Base-by-base conservation (phyloP, 345 rosid genomes). In the Microthlaspi erraticum region DNA sequence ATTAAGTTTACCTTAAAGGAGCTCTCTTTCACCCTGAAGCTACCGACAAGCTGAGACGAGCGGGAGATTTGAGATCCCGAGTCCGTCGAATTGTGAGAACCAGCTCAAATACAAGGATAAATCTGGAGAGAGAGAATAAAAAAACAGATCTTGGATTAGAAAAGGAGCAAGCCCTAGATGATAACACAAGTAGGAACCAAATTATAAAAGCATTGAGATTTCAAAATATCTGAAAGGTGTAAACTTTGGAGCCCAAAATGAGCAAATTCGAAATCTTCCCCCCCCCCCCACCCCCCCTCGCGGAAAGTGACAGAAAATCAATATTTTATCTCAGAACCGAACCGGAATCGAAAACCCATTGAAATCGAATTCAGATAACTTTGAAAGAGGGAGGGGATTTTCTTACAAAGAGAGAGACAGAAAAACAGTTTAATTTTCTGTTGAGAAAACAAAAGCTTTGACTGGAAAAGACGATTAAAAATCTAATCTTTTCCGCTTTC, bases 191-290 rank as follows among this genome's bases (percentile, higher is more conserved):
- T 32, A 71, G 7, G 54, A 52, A 61, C 29, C 45, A 42, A 53
- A 50, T 9, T 7, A 13, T 12, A 16, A 12, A 52, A 72, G 49
- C 9, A 11, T 20, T 29, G 33, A 55, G 52, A 65, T 73, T 73
- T 58, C 18, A 73, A 64, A 32, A 4, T 58, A 39, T 29, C 16
- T 13, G 61, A 46, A 6, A 37, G 17, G 10, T 45, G 0, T 2
- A 5, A 62, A 63, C 49, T 48, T 56, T 56, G 71, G 79, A 69
- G 75, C 79, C 79, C 53, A 76, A 75, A 75, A 63, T 20, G 69
- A 29, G 45, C 71, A 48, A 75, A 76, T 76, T 70, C 75, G 58
- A 70, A 76, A 76, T 41, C 55, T 54, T 41, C 66, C 51, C 20
- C 7, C 42, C 49, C 66, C 51, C 20, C 7, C 42, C n/a, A n/a